Percentiles rank a stretch among this genome's conserved stretches.
These are phyloP conservation scores for Xylaria sp. DNA, from an alignment of 2,329 filamentous ascomycete genomes.

Conservation along the genomic window DNA sequence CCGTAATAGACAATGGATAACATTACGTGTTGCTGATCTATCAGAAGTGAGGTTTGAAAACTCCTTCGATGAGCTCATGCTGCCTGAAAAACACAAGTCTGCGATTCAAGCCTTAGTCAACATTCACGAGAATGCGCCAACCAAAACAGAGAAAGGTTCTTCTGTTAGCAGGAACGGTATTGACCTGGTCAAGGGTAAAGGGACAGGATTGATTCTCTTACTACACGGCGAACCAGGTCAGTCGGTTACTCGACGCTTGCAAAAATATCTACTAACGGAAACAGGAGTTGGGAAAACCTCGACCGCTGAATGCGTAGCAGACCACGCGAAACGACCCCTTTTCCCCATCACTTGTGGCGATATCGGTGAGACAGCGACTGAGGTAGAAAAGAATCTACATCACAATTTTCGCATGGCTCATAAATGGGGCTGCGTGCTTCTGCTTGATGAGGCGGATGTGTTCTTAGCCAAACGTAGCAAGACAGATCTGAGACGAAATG, in stretches of 20 bases:
- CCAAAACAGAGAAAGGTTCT: background rate
- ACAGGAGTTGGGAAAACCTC: constrained; percentile 34
- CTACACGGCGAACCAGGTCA: constrained; percentile 34
- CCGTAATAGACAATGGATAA: constrained; percentile 24
- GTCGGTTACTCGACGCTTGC: background rate
- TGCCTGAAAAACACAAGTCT: constrained; percentile 26
- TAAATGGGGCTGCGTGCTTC: constrained; percentile 31
- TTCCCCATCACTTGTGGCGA: constrained; percentile 37
- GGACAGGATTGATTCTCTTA: constrained; percentile 28
- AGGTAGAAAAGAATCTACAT: constrained; percentile 26
- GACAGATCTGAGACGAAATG: constrained; percentile 25
- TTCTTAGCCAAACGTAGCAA: constrained; percentile 28
- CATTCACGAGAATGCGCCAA: constrained; percentile 22
- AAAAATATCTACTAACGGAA: background rate
- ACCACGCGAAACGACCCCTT: constrained; percentile 30
- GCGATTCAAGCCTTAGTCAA: constrained; percentile 30
- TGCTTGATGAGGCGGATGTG: constrained; percentile 31
- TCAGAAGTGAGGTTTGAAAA: constrained; percentile 21
- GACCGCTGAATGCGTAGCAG: constrained; percentile 35
- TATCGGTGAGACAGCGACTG: constrained; percentile 26
- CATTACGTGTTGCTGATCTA: constrained; percentile 10
- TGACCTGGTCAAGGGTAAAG: constrained; percentile 33
- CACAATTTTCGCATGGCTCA: constrained; percentile 25
- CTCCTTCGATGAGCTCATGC: constrained; percentile 24
- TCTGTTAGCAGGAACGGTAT: constrained; percentile 17